Conservation (phyloP, 225 moss, liverwort and hornwort genomes). For the Sphagnum tenellum region DNA sequence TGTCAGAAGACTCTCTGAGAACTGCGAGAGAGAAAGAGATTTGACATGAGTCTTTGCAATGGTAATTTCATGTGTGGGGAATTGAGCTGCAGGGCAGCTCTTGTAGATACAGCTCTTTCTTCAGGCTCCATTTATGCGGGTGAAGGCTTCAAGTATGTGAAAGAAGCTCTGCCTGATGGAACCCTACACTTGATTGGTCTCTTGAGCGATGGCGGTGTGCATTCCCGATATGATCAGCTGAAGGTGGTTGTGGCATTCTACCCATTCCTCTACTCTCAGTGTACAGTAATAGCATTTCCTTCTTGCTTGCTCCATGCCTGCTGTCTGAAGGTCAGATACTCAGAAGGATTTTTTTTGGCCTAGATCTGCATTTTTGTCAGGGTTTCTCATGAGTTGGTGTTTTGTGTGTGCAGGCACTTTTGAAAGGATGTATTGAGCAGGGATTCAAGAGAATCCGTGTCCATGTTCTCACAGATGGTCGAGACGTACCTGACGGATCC, state of each 20-base stretch:
- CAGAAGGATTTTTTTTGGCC: too few species aligned
- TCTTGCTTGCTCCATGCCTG: too few species aligned
- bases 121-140: constrained; percentile 68
- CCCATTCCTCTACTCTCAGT: background rate
- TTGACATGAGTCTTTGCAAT: too few species aligned
- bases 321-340: too few species aligned
- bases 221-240: constrained; percentile 81
- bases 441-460: constrained; percentile 85
- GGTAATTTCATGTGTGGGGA: too few species aligned
- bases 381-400: too few species aligned
- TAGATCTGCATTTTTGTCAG: too few species aligned
- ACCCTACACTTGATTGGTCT: constrained; percentile 87
- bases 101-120: constrained; percentile 65
- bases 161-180: constrained; percentile 42
- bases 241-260: constrained; percentile 57
- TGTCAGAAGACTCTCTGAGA: too few species aligned
- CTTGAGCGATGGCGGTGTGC: constrained; percentile 90
- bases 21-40: too few species aligned
- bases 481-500: constrained; percentile 81
- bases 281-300: too few species aligned
- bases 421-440: constrained; percentile 38
- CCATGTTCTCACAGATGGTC: constrained; percentile 84
- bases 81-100: constrained; percentile 53
- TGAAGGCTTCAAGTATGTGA: constrained; percentile 60
- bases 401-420: constrained; percentile 22